These are phyloP conservation scores for Zymoseptoria brevis DNA, from an alignment of 2,329 filamentous ascomycete species.

Conservation along the genomic window DNA sequence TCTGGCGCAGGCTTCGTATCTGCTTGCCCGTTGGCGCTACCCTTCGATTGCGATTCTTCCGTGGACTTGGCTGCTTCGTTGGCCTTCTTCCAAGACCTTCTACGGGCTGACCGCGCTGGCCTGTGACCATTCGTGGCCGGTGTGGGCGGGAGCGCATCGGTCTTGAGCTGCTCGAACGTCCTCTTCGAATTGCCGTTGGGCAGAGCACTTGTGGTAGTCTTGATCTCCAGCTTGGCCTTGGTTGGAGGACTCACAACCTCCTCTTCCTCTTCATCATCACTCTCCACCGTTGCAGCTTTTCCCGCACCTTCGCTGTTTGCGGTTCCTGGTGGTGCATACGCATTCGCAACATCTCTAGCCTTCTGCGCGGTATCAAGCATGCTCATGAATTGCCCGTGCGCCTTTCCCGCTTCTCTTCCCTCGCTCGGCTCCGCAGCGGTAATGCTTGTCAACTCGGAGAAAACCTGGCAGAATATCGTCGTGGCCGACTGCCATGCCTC, in stretches of 20 bases:
- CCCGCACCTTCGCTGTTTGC: neutral
- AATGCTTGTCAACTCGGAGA: constrained; percentile 20
- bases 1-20: neutral
- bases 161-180: neutral
- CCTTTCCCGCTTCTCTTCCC: constrained; percentile 14
- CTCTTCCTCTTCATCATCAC: neutral
- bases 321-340: constrained; percentile 4
- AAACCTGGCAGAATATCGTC: constrained; percentile 22
- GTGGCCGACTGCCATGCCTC: constrained; percentile 24
- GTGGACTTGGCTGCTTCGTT: neutral
- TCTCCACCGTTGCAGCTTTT: neutral
- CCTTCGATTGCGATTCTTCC: neutral
- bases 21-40: neutral
- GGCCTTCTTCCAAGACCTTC: neutral
- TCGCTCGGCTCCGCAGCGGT: constrained; percentile 21
- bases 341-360: constrained; percentile 15
- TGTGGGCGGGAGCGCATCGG: neutral
- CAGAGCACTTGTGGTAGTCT: neutral
- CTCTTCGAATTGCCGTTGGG: neutral
- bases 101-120: neutral
- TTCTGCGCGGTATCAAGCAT: constrained; percentile 17
- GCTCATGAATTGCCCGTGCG: constrained; percentile 18
- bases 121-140: neutral
- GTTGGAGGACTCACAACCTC: neutral
- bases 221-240: constrained; percentile 6